Base-by-base conservation (phyloP, 2,329 filamentous ascomycete species). In the Sporothrix schenckii region DNA sequence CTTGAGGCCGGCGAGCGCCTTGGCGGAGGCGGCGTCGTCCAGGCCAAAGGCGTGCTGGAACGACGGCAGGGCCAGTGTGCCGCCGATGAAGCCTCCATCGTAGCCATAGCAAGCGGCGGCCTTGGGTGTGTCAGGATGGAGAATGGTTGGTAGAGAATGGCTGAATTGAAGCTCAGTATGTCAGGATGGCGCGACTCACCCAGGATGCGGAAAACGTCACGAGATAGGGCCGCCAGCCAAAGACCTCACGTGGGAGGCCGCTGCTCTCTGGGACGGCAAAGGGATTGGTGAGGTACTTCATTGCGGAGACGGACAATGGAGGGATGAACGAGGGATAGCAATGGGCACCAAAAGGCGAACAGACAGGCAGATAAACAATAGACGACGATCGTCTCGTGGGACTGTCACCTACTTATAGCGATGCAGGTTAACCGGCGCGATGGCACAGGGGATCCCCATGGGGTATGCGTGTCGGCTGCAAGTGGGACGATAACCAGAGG, bases 41-140 rank as follows among this genome's bases (percentile, higher is more conserved):
- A 82, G 80, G 10, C 78, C 77, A 71, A 83, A 83, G 72, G 84
- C 83, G 14, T 76, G 73, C 73, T 81, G 79, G 77, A 87, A 87
- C 71, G 80, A 81, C 21, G 79, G 73, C 34, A 82, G 83, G 2
- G 83, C 80, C 69, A 87, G 86, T 0, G 85, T 87, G 0, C 83
- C 85, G 3, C 85, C 85, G 27, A 87, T 81, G 76, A 87, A 86
- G 16, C 84, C 83, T 3, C 81, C 82, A 73, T 86, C 85, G 74
- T 87, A 86, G 16, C 84, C 84, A 72, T 85, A 85, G 16, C 54
- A 60, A 2, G 4, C 82, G 83, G 30, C 49, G 14, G n/a, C 41
- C 13, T 68, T 13, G 4, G 41, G 16, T 24, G 14, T 19, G 66
- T 24, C 24, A 24, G 24, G 24, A 24, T 24, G 24, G 24, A 24